Base-by-base conservation (phyloP, 768 basidiomycete genomes). In the Gyrodon lividus region DNA sequence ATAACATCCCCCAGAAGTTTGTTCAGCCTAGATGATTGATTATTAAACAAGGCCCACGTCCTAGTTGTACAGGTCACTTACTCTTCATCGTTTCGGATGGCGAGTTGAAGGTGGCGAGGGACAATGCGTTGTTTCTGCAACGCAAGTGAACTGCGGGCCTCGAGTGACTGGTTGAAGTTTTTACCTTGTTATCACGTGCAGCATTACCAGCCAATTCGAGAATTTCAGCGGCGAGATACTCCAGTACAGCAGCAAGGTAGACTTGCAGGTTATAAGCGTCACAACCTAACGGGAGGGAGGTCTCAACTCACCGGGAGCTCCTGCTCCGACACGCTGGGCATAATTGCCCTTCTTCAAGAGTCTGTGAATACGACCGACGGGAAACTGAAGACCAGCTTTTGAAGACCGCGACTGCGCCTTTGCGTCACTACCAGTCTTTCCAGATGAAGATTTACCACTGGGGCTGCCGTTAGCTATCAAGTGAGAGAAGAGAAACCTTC, bases 181-280 rank as follows among this genome's bases (percentile, higher is more conserved):
- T 17, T 48, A 70, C 68, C 63, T 88, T 87, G 75, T 89, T 84
- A 65, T 90, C 87, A 54, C 84, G 80, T 43, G 89, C 87, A 31
- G 83, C 81, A 61, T 83, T 84, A 5, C 91, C 91, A 48, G 91
- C 89, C 40, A 92, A 76, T 70, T 93, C 91, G 46, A 92, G 80
- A 62, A 94, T 84, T 70, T 94, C 92, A 24, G 91, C 92, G 6
- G 84, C 80, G 33, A 94, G 79, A 69, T 94, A 93, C 70, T 93
- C 92, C 23, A 93, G 78, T 48, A 92, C 90, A 46, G 88, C 88
- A 51, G 89, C 84, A 51, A 91, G 81, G 71, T 90, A 92, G 44
- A 91, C 91, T 86, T 50, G 17, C 14, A 1, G 24, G 6, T 16
- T 6, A 30, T 65, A 5, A 55, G 48, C 16, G n/a, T 7, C 3